phyloP scores from a whole-genome alignment of 768 basidiomycete species.

The Tylopilus felleus region DNA sequence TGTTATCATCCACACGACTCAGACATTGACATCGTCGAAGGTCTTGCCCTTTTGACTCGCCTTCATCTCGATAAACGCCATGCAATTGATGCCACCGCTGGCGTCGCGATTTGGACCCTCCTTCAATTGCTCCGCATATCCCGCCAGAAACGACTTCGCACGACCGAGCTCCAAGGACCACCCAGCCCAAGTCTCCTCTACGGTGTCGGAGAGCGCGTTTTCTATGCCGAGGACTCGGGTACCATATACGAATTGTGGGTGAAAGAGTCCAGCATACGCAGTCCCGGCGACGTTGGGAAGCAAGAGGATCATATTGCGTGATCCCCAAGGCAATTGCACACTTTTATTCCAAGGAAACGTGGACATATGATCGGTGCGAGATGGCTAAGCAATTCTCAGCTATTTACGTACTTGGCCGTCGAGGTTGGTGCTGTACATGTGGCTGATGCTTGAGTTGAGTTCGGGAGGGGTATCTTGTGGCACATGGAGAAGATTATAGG shows the following conservation, averaged over 20 bases:
- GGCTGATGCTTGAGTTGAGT: neutral
- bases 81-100: neutral
- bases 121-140: constrained; percentile 21
- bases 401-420: neutral
- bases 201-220: constrained; percentile 11
- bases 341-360: constrained; percentile 10
- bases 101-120: constrained; percentile 3
- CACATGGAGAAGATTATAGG: constrained; percentile 42
- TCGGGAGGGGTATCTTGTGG: constrained; percentile 30
- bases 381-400: constrained; percentile 34
- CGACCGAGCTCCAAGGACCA: constrained; percentile 19
- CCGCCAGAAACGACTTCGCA: neutral
- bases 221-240: neutral
- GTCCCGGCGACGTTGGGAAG: constrained; percentile 15
- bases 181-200: constrained; percentile 16
- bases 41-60: neutral
- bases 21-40: neutral
- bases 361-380: constrained; percentile 41
- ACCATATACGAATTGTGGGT: constrained; percentile 24
- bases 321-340: constrained; percentile 38
- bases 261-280: constrained; percentile 17
- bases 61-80: neutral
- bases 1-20: neutral
- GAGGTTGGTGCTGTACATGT: neutral
- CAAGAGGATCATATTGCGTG: constrained; percentile 26